These are phyloP conservation scores for Platanthera zijinensis DNA, from an alignment of 106 monocot species.

Conservation along the genomic window DNA sequence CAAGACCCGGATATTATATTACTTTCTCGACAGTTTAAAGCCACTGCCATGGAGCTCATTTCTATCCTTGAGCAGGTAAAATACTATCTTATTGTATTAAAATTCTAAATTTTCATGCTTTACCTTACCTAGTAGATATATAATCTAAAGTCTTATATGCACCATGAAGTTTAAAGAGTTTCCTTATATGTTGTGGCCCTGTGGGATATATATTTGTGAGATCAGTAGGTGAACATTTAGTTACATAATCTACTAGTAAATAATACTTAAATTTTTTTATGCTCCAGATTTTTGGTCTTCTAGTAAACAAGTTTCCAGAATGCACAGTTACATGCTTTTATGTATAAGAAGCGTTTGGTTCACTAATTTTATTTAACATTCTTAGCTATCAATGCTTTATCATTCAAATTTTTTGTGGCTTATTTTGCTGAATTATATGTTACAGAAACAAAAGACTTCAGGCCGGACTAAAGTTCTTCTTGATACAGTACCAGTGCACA, in stretches of 20 bases:
- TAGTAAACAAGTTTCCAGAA: background rate
- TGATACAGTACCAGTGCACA: slow-evolving; percentile 95
- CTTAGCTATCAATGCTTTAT: background rate
- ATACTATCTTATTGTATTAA: too few relatives aligned
- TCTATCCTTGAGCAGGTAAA: slow-evolving; percentile 95
- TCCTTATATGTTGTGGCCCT: too few relatives aligned
- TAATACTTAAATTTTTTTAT: too few relatives aligned
- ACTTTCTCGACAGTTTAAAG: slow-evolving; percentile 94
- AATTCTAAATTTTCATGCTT: too few relatives aligned
- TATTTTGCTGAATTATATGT: slow-evolving; percentile 4
- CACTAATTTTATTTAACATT: background rate
- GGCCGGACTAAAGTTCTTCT: slow-evolving; percentile 98
- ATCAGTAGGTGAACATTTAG: too few relatives aligned
- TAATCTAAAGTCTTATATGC: too few relatives aligned
- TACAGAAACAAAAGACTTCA: slow-evolving; percentile 98
- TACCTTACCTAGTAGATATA: too few relatives aligned
- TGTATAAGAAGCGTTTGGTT: background rate
- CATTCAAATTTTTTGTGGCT: background rate
- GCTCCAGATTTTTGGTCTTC: too few relatives aligned
- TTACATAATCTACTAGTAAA: too few relatives aligned
- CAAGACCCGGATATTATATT: slow-evolving; percentile 88
- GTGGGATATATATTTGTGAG: too few relatives aligned
- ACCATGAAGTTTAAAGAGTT: too few relatives aligned
- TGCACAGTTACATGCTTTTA: background rate
- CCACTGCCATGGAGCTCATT: slow-evolving; percentile 97